Evolutionary conservation across 768 basidiomycete species (phyloP).

Genomic region (Mycena albidolilacea): DNA sequence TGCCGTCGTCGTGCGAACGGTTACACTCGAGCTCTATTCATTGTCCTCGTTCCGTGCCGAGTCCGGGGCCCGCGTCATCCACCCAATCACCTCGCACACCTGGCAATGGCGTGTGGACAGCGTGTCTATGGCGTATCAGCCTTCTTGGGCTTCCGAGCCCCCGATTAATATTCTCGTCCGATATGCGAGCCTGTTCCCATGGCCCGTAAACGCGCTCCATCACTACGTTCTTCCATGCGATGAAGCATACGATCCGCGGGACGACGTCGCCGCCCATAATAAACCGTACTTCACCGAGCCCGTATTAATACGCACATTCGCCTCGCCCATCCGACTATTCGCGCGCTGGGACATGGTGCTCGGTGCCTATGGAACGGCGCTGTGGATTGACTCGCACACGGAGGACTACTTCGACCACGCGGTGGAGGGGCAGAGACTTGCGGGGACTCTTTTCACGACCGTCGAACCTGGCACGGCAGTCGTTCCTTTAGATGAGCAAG

Average conservation of each 20-base stretch:
- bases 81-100: slow-evolving; percentile 61
- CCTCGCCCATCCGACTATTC: slow-evolving; percentile 72
- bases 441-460: slow-evolving; percentile 54
- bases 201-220: slow-evolving; percentile 81
- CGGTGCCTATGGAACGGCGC: slow-evolving; percentile 71
- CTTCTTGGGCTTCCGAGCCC: slow-evolving; percentile 42
- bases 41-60: slow-evolving; percentile 47
- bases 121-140: slow-evolving; percentile 57
- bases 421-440: slow-evolving; percentile 73
- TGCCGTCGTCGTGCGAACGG: slow-evolving; percentile 61
- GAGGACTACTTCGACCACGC: slow-evolving; percentile 62
- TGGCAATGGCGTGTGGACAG: slow-evolving; percentile 75
- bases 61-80: slow-evolving; percentile 45
- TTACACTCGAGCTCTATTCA: slow-evolving; percentile 60
- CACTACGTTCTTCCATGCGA: slow-evolving; percentile 69
- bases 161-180: slow-evolving; percentile 70
- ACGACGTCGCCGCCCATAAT: slow-evolving; percentile 51
- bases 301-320: slow-evolving; percentile 55
- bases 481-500: slow-evolving; percentile 45
- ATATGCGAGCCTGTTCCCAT: slow-evolving; percentile 72
- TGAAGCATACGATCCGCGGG: slow-evolving; percentile 48
- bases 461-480: slow-evolving; percentile 43
- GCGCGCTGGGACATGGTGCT: slow-evolving; percentile 67
- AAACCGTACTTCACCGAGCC: slow-evolving; percentile 62
- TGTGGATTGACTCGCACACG: slow-evolving; percentile 78